Evolutionary conservation across 331 rosid genomes (phyloP).

Genomic region (Acacia pycnantha): DNA sequence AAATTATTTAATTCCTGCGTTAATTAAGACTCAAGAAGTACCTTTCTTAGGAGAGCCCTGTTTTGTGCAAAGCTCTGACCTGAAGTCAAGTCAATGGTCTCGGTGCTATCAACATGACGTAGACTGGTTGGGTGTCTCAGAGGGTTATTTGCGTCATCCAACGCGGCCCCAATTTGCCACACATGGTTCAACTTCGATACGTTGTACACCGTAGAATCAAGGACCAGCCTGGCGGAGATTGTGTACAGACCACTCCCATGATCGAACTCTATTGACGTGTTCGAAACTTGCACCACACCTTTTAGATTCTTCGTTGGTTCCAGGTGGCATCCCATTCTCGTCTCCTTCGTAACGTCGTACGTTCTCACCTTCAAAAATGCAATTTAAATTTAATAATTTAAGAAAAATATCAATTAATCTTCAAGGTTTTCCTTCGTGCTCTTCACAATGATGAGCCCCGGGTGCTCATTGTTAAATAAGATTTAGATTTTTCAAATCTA

Average conservation of each 20-base stretch:
- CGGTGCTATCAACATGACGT: conserved; percentile 64
- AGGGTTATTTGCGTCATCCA: conserved; percentile 27
- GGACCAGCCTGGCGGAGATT: conserved; percentile 38
- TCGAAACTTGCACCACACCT: conserved; percentile 16
- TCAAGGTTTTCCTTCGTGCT: too few relatives aligned
- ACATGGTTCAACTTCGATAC: conserved; percentile 49
- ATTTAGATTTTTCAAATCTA: too few relatives aligned
- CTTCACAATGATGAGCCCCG: too few relatives aligned
- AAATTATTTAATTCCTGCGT: too few relatives aligned
- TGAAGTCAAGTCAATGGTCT: conserved; percentile 41
- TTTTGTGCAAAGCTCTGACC: background rate
- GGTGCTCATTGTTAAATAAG: too few relatives aligned
- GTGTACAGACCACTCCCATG: background rate
- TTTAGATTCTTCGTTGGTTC: background rate
- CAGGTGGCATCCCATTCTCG: conserved; percentile 52
- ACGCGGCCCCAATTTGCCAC: conserved; percentile 65
- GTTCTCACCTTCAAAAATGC: background rate
- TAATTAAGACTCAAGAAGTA: conserved; percentile 8
- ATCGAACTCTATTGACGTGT: background rate
- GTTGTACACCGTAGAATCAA: conserved; percentile 27
- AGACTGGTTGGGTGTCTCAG: conserved; percentile 40
- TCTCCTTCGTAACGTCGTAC: conserved; percentile 46
- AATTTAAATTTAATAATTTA: too few relatives aligned
- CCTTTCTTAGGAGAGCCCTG: conserved; percentile 46
- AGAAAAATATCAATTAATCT: too few relatives aligned